Conservation (phyloP, 2,329 filamentous ascomycete genomes). For the Diaporthe longicolla region DNA sequence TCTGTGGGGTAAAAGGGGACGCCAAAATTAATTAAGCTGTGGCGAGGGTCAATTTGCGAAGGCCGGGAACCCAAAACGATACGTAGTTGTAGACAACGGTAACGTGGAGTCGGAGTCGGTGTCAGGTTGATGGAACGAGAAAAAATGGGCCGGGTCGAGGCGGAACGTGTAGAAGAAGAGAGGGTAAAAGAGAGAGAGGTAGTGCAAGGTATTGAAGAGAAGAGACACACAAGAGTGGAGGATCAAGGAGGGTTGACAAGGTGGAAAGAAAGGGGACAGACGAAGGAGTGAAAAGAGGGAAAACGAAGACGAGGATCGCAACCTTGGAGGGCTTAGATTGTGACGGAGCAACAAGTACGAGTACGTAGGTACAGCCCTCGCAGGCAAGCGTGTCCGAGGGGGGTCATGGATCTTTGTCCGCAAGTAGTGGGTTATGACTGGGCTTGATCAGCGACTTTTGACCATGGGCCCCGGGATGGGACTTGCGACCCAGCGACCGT, state of each 20-base stretch:
- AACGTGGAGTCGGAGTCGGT: background rate
- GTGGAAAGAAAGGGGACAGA: conserved; percentile 34
- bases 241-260: conserved; percentile 33
- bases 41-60: conserved; percentile 36
- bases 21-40: conserved; percentile 37
- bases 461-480: conserved; percentile 10
- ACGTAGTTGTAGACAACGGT: conserved; percentile 18
- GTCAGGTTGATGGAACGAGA: conserved; percentile 4
- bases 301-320: conserved; percentile 39
- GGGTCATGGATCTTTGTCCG: conserved; percentile 18
- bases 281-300: conserved; percentile 28
- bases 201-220: conserved; percentile 3
- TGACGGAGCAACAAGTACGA: conserved; percentile 24
- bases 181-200: conserved; percentile 15
- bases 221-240: conserved; percentile 12
- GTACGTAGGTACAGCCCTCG: conserved; percentile 27
- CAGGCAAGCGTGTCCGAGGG: conserved; percentile 15
- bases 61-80: conserved; percentile 21
- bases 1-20: conserved; percentile 24
- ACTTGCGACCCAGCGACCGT: conserved; percentile 6
- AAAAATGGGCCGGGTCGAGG: conserved; percentile 15
- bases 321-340: conserved; percentile 43
- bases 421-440: conserved; percentile 6
- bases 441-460: conserved; percentile 1
- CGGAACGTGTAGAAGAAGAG: background rate